A percentile compares a stretch with the other conserved stretches of the same genome.
Evolutionary conservation across 202 grass and related monocot genomes (phyloP).

Genomic region (Carex arenaria): DNA sequence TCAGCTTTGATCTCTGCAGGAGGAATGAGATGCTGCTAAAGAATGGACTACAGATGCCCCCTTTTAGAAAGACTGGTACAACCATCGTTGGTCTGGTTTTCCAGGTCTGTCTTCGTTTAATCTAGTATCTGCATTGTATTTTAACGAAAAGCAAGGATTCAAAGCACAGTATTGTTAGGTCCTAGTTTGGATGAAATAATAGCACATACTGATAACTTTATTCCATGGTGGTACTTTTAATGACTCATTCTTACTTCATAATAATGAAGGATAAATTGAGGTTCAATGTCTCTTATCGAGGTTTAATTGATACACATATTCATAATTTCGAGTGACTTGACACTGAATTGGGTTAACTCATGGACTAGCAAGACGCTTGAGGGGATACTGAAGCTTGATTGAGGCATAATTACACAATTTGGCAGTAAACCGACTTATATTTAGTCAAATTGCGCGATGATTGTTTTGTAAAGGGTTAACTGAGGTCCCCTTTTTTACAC

Average conservation of each 20-base stretch:
- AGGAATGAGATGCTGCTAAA: constrained; percentile 70
- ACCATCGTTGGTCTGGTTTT: constrained; percentile 94
- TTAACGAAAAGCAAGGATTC: not conserved
- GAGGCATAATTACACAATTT: not conserved
- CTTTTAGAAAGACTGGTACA: constrained; percentile 81
- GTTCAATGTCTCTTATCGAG: not conserved
- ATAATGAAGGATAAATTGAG: not conserved
- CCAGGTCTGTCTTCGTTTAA: constrained; percentile 33
- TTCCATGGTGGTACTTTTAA: not conserved
- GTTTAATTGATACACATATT: not conserved
- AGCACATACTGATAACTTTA: not conserved
- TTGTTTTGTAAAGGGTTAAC: not conserved
- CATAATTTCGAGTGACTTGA: not conserved
- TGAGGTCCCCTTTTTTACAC: not conserved
- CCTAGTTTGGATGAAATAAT: not conserved
- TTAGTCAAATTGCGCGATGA: not conserved
- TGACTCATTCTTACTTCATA: not conserved
- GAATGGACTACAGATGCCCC: constrained; percentile 54
- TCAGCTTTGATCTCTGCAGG: constrained; percentile 70
- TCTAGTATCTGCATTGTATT: constrained; percentile 7
- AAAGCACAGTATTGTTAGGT: not conserved
- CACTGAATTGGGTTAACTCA: not conserved
- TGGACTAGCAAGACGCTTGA: not conserved
- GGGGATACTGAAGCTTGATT: not conserved
- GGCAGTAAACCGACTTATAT: not conserved